Evolutionary conservation across 2,329 filamentous ascomycete genomes (phyloP), one percentile per base, ranked within the genome.

Genomic region (Phaeosphaeriaceae sp.): DNA sequence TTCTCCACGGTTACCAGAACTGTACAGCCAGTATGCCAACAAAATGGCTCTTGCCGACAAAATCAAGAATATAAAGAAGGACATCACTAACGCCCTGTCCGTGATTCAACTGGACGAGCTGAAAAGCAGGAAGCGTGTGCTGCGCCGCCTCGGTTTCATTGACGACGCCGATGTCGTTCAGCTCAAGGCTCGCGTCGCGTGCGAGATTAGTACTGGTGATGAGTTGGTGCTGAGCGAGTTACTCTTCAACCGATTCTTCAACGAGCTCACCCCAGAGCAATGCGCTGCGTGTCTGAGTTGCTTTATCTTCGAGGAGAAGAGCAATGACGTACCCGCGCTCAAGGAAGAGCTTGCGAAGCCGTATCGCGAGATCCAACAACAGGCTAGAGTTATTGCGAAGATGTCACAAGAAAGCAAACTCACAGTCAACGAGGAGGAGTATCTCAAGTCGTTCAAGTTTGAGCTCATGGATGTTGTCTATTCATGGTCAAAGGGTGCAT

Each of bases 221-320:
- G 96, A 99, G 76, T 84, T 99, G 44, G 88, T 99, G 63, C 85
- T 99, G 5, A 93, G 91, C 13, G 95, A 99, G 78, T 84, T 99
- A 25, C 85, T 99, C 0, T 98, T 99, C 79, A 96, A 98, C 77
- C 88, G 93, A 41, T 98, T 97, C 84, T 99, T 99, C 85, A 99
- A 98, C 75, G 93, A 97, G 73, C 82, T 98, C 45, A 89, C 89
- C 0, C 93, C 95, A 0, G 94, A 98, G 77, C 86, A 94, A 65
- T 91, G 90, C 69, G 95, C 95, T 1, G 87, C 94, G 0, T 88
- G 93, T 6, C 84, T 99, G 58, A 96, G 92, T 69, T 93, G 92
- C 73, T 98, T 99, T 80, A 95, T 99, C 65, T 97, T 98, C 67
- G 96, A 99, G 74, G 95, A 99, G 80, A 97, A 96, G 83, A 89